Evolutionary conservation across 1,139 yeast species (phyloP).

Genomic region (Kazachstania sp.): DNA sequence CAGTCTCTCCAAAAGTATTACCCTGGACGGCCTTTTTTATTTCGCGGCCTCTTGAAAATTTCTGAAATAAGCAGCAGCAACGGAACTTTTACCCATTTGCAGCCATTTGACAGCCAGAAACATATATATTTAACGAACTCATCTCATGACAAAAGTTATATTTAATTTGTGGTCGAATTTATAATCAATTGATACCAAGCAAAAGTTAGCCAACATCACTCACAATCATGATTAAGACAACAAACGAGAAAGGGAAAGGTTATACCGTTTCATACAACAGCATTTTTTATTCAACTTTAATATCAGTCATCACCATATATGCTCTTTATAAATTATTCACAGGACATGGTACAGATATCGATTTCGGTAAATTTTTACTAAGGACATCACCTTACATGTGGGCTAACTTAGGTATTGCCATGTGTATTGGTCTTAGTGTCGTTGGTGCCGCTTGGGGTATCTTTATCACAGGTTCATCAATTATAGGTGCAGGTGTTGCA

Average conservation of each 20-base stretch:
- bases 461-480: slow-evolving; percentile 88
- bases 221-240: not conserved
- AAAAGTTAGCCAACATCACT: too few relatives aligned
- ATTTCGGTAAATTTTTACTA: slow-evolving; percentile 79
- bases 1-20: too few relatives aligned
- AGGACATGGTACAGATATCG: slow-evolving; percentile 84
- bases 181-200: too few relatives aligned
- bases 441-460: slow-evolving; percentile 99
- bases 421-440: slow-evolving; percentile 89
- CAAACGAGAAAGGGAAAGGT: slow-evolving; percentile 3
- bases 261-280: slow-evolving; percentile 9
- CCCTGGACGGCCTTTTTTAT: not conserved
- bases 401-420: slow-evolving; percentile 89
- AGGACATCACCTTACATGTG: slow-evolving; percentile 93
- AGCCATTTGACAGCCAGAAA: too few relatives aligned
- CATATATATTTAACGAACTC: too few relatives aligned
- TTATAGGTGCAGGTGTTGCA: slow-evolving; percentile 96
- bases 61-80: too few relatives aligned
- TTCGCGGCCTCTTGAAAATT: too few relatives aligned
- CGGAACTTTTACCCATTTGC: too few relatives aligned
- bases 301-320: slow-evolving; percentile 21
- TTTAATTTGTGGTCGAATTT: too few relatives aligned
- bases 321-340: slow-evolving; percentile 68
- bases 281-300: slow-evolving; percentile 13
- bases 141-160: too few relatives aligned